Evolutionary conservation across 1,139 yeast genomes (phyloP), one percentile per base, ranked within the genome.

Genomic region (Protomyces arabidopsidicola): DNA sequence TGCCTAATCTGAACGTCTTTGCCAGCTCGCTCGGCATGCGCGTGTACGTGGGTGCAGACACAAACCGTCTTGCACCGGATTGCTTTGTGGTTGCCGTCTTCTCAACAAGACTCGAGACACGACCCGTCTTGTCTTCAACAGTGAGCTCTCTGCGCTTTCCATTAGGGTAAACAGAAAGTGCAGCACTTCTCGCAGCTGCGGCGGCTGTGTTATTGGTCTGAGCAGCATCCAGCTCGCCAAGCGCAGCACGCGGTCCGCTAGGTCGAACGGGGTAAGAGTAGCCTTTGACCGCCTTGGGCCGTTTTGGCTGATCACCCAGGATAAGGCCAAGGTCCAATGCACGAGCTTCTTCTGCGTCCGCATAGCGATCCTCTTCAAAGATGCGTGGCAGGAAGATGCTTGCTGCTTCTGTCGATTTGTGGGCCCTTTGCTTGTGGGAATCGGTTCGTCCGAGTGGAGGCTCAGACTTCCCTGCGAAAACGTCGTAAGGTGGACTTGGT

Each of bases 201-300:
- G 62, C 39, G 9, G 55, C 53, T 3, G 42, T 27, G 16, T 34
- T 34, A n/a, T 20, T 45, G n/a, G 38, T 31, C n/a, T 52, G 45
- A 5, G 35, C 53, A 12, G 53, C 56, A 39, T 50, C 45, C 18
- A 58, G 45, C 35, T 58, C 62, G 18, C 62, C 62, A 5, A 58
- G 35, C 2, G 56, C 56, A 4, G 56, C 55, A n/a, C 62, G 62
- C 18, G 48, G 48, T 42, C 48, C 48, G 5, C 16, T 10, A 8
- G 62, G 62, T 52, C 56, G 42, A 2, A 56, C 52, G 31, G 56
- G 62, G 27, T 58, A 58, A 9, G 62, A 58, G 35, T 52, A 58
- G 14, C 62, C 62, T 12, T 58, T 58, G 42, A 51, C 53, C n/a
- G 56, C 56, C 34, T 58, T 58, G n/a, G 62, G 62, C 27, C 62